phyloP scores from a whole-genome alignment of 345 rosid genomes.

The Lepidium africanum region DNA sequence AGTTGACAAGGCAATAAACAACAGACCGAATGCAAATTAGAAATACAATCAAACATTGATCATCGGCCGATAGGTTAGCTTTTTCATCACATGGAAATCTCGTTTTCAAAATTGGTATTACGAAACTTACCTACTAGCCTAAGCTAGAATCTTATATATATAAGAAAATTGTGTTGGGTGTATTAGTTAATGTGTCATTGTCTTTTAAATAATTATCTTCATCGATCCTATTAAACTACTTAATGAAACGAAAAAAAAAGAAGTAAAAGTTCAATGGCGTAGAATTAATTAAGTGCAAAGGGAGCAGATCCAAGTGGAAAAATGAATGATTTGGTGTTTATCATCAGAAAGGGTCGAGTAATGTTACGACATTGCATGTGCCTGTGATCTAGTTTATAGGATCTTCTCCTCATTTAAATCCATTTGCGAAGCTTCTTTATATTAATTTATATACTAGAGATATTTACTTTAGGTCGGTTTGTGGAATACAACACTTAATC shows the following conservation, averaged over 20 bases:
- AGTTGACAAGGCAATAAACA: background rate
- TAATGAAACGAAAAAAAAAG: too few species aligned
- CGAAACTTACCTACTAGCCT: slow-evolving; percentile 5
- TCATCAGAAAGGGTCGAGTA: background rate
- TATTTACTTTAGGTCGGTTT: too few species aligned
- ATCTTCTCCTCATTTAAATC: slow-evolving; percentile 17
- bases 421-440: background rate
- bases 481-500: too few species aligned
- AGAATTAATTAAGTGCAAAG: background rate
- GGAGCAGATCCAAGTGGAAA: slow-evolving; percentile 1
- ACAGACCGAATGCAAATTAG: background rate
- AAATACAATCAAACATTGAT: background rate
- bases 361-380: slow-evolving; percentile 26
- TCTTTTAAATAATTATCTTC: background rate
- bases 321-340: background rate
- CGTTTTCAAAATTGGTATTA: background rate
- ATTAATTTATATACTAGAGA: too few species aligned
- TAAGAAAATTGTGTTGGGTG: background rate
- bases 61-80: background rate
- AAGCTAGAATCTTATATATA: background rate
- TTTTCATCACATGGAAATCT: background rate
- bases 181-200: background rate
- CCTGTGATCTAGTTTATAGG: slow-evolving; percentile 15
- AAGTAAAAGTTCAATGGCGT: background rate
- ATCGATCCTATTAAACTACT: background rate